phyloP scores from a whole-genome alignment of 768 basidiomycete species.

The Tubosaeta sp. region DNA sequence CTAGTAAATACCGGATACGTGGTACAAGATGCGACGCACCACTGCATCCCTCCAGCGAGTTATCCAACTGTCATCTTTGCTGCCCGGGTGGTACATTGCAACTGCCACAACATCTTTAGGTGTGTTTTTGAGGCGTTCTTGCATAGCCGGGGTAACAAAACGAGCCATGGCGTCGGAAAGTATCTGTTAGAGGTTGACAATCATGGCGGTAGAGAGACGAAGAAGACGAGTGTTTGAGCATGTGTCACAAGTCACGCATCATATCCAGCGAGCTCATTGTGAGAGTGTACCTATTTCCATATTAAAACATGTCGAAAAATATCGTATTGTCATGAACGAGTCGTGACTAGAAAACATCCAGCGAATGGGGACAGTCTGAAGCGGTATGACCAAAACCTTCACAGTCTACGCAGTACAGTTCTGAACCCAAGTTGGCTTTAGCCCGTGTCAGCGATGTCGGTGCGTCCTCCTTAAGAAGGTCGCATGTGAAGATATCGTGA shows the following conservation, averaged over 20 bases:
- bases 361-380: constrained; percentile 76
- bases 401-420: constrained; percentile 77
- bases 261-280: constrained; percentile 13
- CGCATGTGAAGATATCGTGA: constrained; percentile 84
- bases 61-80: too few species aligned
- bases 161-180: too few species aligned
- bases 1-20: too few species aligned
- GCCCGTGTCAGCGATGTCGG: constrained; percentile 22
- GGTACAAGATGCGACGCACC: too few species aligned
- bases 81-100: too few species aligned
- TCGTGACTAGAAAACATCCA: constrained; percentile 73
- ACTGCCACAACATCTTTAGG: too few species aligned
- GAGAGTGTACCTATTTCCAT: constrained; percentile 20
- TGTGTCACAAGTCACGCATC: background rate
- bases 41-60: too few species aligned
- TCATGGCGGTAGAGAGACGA: too few species aligned
- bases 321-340: constrained; percentile 4
- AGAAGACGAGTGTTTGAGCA: too few species aligned
- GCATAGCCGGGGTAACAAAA: too few species aligned
- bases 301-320: constrained; percentile 2
- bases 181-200: too few species aligned
- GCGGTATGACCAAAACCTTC: constrained; percentile 75
- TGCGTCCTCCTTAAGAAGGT: constrained; percentile 59
- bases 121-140: too few species aligned
- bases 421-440: constrained; percentile 23